phyloP scores from a whole-genome alignment of 495 filamentous ascomycete species.

The Hyaloscypha variabilis region DNA sequence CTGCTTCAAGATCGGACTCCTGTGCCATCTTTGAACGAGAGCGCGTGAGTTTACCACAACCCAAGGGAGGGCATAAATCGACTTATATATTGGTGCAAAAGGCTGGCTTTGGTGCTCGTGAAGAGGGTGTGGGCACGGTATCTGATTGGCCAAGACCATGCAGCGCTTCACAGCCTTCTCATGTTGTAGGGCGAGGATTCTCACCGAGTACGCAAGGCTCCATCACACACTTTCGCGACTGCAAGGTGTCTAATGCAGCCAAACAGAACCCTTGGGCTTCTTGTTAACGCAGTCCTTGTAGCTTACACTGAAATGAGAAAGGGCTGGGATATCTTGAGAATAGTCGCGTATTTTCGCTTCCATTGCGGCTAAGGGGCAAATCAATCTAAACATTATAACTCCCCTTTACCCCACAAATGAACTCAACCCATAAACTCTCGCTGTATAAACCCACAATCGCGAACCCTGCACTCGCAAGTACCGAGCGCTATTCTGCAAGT shows the following conservation, averaged over 20 bases:
- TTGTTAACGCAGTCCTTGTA: too few species aligned
- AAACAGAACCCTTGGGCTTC: too few species aligned
- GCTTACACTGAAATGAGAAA: too few species aligned
- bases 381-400: too few species aligned
- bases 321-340: too few species aligned
- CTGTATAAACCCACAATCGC: too few species aligned
- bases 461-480: too few species aligned
- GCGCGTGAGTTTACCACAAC: background rate
- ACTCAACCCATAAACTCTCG: too few species aligned
- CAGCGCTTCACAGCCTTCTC: background rate
- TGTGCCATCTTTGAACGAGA: background rate
- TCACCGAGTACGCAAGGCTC: background rate
- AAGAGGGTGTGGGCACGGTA: background rate
- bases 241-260: background rate
- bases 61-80: background rate
- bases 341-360: too few species aligned
- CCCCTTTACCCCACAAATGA: too few species aligned
- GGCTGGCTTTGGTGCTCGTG: background rate
- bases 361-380: too few species aligned
- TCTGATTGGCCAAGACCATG: background rate
- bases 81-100: background rate
- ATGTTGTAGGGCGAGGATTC: background rate
- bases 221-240: background rate
- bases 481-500: too few species aligned
- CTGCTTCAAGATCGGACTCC: background rate